These are phyloP conservation scores for Raffaelea arxii DNA, from an alignment of 2,329 filamentous ascomycete species.

Conservation along the genomic window DNA sequence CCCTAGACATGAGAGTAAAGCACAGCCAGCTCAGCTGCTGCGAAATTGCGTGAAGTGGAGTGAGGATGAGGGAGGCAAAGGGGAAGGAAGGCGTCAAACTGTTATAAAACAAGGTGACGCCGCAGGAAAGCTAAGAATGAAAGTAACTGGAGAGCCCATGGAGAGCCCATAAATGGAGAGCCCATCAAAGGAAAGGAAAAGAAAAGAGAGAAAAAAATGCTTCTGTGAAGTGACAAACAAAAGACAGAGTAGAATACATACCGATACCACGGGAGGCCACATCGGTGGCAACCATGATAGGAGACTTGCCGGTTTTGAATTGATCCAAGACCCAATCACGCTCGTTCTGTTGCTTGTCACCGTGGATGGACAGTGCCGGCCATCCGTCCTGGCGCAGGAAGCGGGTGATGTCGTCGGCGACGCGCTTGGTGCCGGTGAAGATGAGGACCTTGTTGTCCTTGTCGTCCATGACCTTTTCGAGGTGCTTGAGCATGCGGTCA, in stretches of 20 bases:
- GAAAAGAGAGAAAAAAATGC: background rate
- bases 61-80: constrained; percentile 16
- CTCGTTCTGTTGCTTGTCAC: constrained; percentile 98
- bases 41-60: constrained; percentile 48
- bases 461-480: constrained; percentile 97
- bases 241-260: constrained; percentile 61
- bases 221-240: constrained; percentile 16
- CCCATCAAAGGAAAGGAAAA: constrained; percentile 6
- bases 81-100: constrained; percentile 25
- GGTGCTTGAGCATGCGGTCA: constrained; percentile 91
- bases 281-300: constrained; percentile 99
- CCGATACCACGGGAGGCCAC: constrained; percentile 99
- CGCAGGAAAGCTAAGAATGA: no score
- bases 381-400: constrained; percentile 97
- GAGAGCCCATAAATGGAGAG: no score
- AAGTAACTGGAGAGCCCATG: no score
- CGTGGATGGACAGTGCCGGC: constrained; percentile 96
- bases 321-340: constrained; percentile 99
- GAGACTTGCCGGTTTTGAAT: constrained; percentile 98
- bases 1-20: constrained; percentile 90
- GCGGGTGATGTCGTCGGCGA: constrained; percentile 94
- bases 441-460: constrained; percentile 87
- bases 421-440: constrained; percentile 88
- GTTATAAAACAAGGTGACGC: no score
- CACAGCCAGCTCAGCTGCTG: constrained; percentile 54